Evolutionary conservation across 176 grass and related monocot species (phyloP).

Genomic region (Oryza coarctata): DNA sequence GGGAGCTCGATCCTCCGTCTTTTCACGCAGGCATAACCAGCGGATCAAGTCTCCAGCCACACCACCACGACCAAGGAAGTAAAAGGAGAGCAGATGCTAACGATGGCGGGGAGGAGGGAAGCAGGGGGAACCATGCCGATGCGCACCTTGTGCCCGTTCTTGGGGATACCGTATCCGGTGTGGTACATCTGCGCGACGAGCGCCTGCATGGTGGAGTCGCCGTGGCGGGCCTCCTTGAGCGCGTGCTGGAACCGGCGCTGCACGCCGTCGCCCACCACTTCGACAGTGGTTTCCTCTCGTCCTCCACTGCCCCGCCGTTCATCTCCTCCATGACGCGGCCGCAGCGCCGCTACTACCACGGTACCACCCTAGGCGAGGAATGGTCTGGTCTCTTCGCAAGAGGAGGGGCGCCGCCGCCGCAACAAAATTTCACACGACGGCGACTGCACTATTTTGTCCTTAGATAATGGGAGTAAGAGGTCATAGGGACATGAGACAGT

Average conservation of each 20-base stretch:
- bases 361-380: no score
- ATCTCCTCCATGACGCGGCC: constrained; percentile 33
- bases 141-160: constrained; percentile 65
- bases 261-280: constrained; percentile 74
- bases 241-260: constrained; percentile 83
- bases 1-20: background rate
- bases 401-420: no score
- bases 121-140: background rate
- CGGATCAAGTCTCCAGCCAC: background rate
- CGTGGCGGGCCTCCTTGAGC: constrained; percentile 65
- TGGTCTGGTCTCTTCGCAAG: no score
- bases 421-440: no score
- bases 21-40: background rate
- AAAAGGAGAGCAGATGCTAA: background rate
- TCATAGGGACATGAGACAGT: no score
- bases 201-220: constrained; percentile 70
- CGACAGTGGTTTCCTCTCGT: constrained; percentile 56
- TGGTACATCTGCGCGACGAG: constrained; percentile 91
- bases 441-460: no score
- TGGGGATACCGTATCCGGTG: constrained; percentile 60
- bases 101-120: background rate
- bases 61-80: background rate
- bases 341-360: no score
- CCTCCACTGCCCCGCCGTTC: background rate
- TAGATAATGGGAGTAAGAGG: no score